Percentiles rank a stretch among this genome's conserved stretches.
Evolutionary conservation across 768 basidiomycete genomes (phyloP).

Genomic region (Stropharia rugosoannulata): DNA sequence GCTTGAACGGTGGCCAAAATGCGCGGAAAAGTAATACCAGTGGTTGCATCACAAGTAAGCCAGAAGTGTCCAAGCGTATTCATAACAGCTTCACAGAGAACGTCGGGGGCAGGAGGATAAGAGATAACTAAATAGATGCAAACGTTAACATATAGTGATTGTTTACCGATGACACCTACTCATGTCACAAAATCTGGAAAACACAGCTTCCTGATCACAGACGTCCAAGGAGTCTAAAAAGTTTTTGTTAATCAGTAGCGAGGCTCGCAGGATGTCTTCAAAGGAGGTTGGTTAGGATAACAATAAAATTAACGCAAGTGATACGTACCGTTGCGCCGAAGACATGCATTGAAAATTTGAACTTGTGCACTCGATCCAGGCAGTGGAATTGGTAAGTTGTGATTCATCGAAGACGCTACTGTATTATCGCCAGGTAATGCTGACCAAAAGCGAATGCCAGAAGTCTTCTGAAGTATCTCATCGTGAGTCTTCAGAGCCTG

Average conservation of each 20-base stretch:
- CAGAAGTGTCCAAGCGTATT: constrained; percentile 12
- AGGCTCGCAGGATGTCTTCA: constrained; percentile 39
- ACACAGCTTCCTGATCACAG: constrained; percentile 20
- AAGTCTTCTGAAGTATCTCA: constrained; percentile 8
- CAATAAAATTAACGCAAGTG: neutral
- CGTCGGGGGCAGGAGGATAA: constrained; percentile 1
- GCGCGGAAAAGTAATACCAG: constrained; percentile 32
- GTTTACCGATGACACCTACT: constrained; percentile 10
- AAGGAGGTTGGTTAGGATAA: neutral
- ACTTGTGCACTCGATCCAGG: constrained; percentile 21
- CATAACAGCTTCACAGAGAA: constrained; percentile 11
- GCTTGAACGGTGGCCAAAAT: constrained; percentile 36
- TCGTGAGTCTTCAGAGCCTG: constrained; percentile 22
- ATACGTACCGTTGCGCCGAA: constrained; percentile 19
- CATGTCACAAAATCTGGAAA: constrained; percentile 16
- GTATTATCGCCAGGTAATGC: neutral
- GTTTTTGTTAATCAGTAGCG: constrained; percentile 41
- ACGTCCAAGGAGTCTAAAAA: constrained; percentile 33
- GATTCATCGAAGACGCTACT: constrained; percentile 3
- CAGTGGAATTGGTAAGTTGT: constrained; percentile 13
- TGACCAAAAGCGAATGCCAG: constrained; percentile 19
- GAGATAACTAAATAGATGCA: constrained; percentile 4
- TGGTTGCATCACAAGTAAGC: constrained; percentile 11
- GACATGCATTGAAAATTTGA: constrained; percentile 26
- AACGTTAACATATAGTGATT: neutral